Base-by-base conservation (phyloP, 1,284 basidiomycete genomes). In the Ceratobasidium sp. region DNA sequence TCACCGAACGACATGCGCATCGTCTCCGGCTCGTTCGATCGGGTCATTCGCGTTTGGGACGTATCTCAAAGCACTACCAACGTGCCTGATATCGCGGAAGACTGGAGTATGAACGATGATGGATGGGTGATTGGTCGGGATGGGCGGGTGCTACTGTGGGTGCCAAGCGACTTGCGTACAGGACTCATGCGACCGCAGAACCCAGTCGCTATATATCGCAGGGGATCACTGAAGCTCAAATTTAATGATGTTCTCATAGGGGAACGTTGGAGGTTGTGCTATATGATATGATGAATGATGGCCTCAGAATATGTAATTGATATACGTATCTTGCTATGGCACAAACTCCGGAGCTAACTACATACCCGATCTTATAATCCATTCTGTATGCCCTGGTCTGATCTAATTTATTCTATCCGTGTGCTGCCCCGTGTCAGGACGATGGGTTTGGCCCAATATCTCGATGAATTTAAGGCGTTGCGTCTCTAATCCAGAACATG, bases 1-100 rank as follows among this genome's bases (percentile, higher is more conserved):
- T 69, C 67, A 33, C 67, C 67, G 15, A n/a, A 68, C 48, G 28
- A 23, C n/a, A 50, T 40, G 12, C 65, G n/a, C 7, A 56, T 56
- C 9, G 52, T 56, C 54, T 26, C 54, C n/a, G 54, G 54, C n/a
- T 57, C 54, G 17, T 57, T 23, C n/a, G 54, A 57, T 57, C 23
- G 15, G 23, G n/a, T n/a, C 54, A 57, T 57, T n/a, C 54, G 54
- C 26, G 17, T 57, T 12, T 57, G 54, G 54, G 54, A 26, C 26
- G 54, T 54, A 26, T n/a, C n/a, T 13, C 26, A 12, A n/a, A 4
- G 6, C 10, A n/a, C 13, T 15, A 12, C 54, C 17, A 28, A 28
- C 23, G 7, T 13, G 17, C 6, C 26, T 10, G 54, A 57, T 28
- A 28, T 28, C n/a, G 12, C 26, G n/a, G 26, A 28, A 23, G 54